A percentile compares a stretch with the other conserved stretches of the same genome.
Conservation (phyloP, 768 basidiomycete genomes). For the Tricholoma furcatifolium region DNA sequence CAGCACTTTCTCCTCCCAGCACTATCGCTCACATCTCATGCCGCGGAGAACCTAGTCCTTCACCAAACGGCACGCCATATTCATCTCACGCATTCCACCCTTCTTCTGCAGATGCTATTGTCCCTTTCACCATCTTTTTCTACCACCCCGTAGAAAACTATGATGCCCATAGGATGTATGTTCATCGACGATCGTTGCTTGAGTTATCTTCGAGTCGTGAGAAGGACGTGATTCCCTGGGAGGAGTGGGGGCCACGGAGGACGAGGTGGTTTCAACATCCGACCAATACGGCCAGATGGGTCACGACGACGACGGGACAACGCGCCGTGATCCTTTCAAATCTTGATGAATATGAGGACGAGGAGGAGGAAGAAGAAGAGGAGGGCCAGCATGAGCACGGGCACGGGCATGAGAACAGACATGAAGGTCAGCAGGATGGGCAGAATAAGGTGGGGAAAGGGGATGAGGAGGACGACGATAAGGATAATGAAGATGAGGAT, state of each 20-base stretch:
- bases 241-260: not conserved
- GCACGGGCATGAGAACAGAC: no score
- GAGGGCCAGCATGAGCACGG: no score
- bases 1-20: not conserved
- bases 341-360: no score
- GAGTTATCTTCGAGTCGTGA: not conserved
- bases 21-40: not conserved
- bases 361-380: no score
- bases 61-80: not conserved
- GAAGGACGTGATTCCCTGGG: not conserved
- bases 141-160: not conserved
- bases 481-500: no score
- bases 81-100: not conserved
- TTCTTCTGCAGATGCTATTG: not conserved
- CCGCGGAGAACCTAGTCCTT: not conserved
- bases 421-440: no score
- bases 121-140: not conserved
- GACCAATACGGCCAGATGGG: not conserved
- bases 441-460: no score
- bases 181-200: not conserved
- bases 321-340: not conserved
- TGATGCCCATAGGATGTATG: not conserved
- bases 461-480: no score
- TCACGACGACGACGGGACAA: constrained; percentile 1
- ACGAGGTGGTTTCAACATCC: not conserved